Evolutionary conservation across 2,329 filamentous ascomycete species (phyloP).

Genomic region (Chrysoporthe deuterocubensis): DNA sequence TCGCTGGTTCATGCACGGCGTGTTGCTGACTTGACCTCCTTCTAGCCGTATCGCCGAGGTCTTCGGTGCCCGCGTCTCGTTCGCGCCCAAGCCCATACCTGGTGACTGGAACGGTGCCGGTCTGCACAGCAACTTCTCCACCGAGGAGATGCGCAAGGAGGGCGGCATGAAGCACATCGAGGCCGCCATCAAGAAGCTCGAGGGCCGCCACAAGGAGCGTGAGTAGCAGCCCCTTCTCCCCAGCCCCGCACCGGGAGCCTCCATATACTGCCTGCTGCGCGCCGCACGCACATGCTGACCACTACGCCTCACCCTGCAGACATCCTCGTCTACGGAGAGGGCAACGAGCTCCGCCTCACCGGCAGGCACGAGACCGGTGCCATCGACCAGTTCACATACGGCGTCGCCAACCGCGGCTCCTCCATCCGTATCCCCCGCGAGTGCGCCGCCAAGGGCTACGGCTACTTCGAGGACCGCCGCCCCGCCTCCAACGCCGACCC

Average conservation of each 20-base stretch:
- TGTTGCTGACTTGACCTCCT: conserved; percentile 9
- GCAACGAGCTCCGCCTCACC: conserved; percentile 92
- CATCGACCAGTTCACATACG: conserved; percentile 92
- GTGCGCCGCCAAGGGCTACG: conserved; percentile 83
- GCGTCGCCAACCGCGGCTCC: conserved; percentile 93
- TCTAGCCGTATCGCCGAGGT: conserved; percentile 78
- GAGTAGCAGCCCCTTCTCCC: conserved; percentile 51
- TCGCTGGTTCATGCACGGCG: too few relatives aligned
- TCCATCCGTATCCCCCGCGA: conserved; percentile 92
- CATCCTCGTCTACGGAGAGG: conserved; percentile 60
- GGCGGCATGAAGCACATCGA: conserved; percentile 97
- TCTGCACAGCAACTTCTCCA: conserved; percentile 93
- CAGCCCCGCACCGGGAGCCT: neutral
- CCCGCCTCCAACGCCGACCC: conserved; percentile 70
- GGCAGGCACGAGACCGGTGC: conserved; percentile 91
- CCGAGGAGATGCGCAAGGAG: conserved; percentile 83
- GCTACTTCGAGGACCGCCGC: conserved; percentile 90
- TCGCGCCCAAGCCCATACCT: conserved; percentile 81
- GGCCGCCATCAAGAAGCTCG: conserved; percentile 80
- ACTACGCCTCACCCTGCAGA: conserved; percentile 55
- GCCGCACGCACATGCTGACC: conserved; percentile 28
- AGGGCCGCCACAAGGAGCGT: conserved; percentile 50
- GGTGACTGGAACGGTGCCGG: conserved; percentile 91
- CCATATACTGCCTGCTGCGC: conserved; percentile 18
- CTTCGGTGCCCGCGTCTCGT: conserved; percentile 93